Base-by-base conservation (phyloP, 768 basidiomycete species). In the Tylopilus subfusipes region DNA sequence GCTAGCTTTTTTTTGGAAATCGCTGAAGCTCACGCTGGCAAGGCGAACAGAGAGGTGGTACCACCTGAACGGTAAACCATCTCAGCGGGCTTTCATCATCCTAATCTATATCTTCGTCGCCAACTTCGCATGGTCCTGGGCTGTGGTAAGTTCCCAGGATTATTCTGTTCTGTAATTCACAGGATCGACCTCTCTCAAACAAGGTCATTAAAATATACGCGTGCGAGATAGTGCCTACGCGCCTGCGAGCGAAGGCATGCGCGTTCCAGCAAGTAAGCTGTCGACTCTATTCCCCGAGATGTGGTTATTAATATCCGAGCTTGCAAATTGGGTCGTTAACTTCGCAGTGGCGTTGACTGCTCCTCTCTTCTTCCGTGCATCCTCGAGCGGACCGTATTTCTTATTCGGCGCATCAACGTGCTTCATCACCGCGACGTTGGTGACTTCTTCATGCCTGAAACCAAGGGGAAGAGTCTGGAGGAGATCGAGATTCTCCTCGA, bases 81-180 rank as follows among this genome's bases (percentile, higher is more conserved):
- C 61, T 5, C 63, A 73, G 40, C 78, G 73, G 72, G 68, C 69
- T 3, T 69, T 77, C 42, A 76, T 81, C 58, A 68, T 71, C 25
- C 60, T 79, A n/a, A 78, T 80, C 61, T 78, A 79, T 58, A 46
- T 76, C 44, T 80, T 78, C 54, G 66, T 78, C 27, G 66, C 75
- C 38, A 73, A 71, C 30, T 80, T 77, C 53, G 61, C 72, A 4
- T 63, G 70, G 54, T 75, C 71, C 39, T 79, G 80, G 78, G 77
- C 75, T 16, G 67, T 79, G 53, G 72, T 72, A 12, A 48, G 68
- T 57, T 46, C 12, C 13, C 21, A 27, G 7, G 31, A 40, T 44
- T 24, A 13, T 46, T 48, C 31, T 29, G 19, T 46, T 34, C 25
- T 8, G 21, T 40, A 4, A 46, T n/a, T 29, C 42, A 36, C 24